Evolutionary conservation across 192 early-diverging fungal species (phyloP).

Genomic region (Spinellus fusiger): DNA sequence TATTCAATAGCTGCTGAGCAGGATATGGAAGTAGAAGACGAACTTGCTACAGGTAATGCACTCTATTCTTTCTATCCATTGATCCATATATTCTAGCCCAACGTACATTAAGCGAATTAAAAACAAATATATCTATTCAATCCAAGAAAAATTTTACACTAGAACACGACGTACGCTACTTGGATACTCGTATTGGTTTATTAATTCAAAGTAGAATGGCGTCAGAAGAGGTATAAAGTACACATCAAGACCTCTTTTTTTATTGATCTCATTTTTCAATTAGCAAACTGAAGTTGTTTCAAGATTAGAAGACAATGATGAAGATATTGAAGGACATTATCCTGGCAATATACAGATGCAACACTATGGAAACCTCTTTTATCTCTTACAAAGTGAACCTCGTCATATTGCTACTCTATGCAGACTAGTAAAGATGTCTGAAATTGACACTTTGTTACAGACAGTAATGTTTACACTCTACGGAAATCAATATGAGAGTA

Average conservation of each 20-base stretch:
- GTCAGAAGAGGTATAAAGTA: constrained; percentile 61
- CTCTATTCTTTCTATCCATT: not conserved
- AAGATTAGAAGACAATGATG: constrained; percentile 58
- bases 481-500: constrained; percentile 92
- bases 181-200: constrained; percentile 85
- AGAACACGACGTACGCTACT: constrained; percentile 85
- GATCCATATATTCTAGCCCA: constrained; percentile 53
- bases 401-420: constrained; percentile 81
- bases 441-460: constrained; percentile 89
- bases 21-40: constrained; percentile 90
- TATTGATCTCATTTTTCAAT: not conserved
- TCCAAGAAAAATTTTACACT: constrained; percentile 93
- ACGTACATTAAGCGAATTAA: constrained; percentile 76
- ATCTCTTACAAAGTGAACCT: constrained; percentile 83
- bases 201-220: constrained; percentile 93
- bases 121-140: constrained; percentile 82
- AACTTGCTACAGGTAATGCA: constrained; percentile 85
- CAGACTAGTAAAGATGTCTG: constrained; percentile 71
- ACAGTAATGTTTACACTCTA: constrained; percentile 94
- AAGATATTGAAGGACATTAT: constrained; percentile 26
- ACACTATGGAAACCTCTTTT: constrained; percentile 91
- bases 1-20: constrained; percentile 86
- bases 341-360: constrained; percentile 74
- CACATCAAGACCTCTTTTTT: not conserved
- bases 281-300: constrained; percentile 71